Evolutionary conservation across 2,329 filamentous ascomycete genomes (phyloP).

Genomic region (Teratosphaeriaceae sp.): DNA sequence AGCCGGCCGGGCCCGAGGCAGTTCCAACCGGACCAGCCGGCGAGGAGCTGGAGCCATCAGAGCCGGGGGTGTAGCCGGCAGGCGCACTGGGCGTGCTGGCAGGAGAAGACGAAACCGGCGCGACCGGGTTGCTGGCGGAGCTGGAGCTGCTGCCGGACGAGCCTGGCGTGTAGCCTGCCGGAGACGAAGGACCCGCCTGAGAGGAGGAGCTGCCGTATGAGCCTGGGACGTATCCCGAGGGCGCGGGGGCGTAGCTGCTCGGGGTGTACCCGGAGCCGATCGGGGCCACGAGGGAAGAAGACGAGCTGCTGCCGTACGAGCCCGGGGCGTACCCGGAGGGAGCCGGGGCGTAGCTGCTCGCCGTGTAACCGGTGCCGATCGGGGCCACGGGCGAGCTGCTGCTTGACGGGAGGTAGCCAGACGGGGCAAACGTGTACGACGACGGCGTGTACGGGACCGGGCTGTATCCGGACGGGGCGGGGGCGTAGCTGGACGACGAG

Average conservation of each 20-base stretch:
- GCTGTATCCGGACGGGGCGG: conserved; percentile 6
- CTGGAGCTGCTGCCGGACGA: conserved; percentile 1
- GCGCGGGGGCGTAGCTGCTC: not conserved
- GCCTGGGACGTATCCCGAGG: not conserved
- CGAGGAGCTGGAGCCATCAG: not conserved
- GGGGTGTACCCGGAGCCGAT: not conserved
- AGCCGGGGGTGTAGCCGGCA: conserved; percentile 1
- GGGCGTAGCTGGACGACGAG: conserved; percentile 1
- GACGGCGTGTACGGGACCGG: conserved; percentile 6
- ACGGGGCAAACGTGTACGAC: conserved; percentile 5
- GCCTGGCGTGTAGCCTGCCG: not conserved
- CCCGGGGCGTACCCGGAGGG: not conserved
- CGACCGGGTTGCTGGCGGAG: conserved; percentile 1
- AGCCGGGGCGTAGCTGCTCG: not conserved
- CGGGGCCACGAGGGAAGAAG: not conserved
- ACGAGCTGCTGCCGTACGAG: not conserved
- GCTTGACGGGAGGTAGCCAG: conserved; percentile 5
- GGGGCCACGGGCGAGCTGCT: not conserved
- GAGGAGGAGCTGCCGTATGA: not conserved
- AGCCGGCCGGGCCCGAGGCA: not conserved
- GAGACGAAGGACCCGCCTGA: too few relatives aligned
- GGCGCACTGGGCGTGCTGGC: not conserved
- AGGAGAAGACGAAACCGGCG: not conserved
- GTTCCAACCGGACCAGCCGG: conserved; percentile 1
- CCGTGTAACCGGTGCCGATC: not conserved